Evolutionary conservation across 306 rosid genomes (phyloP).

Genomic region (Cicer chorassanicum): DNA sequence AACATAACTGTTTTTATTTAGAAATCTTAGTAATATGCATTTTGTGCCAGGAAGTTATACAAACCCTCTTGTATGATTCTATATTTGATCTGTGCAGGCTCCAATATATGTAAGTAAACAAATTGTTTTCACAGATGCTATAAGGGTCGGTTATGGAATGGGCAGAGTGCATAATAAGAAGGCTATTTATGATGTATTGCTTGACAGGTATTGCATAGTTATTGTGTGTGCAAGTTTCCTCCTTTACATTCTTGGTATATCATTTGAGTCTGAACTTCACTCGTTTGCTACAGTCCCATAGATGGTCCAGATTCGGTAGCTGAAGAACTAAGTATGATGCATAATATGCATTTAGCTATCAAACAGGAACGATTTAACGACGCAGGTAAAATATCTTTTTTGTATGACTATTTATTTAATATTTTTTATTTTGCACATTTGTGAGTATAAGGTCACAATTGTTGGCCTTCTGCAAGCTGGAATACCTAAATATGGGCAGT

Average conservation of each 20-base stretch:
- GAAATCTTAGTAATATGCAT: conserved; percentile 19
- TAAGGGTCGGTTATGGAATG: conserved; percentile 76
- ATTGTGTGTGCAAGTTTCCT: conserved; percentile 16
- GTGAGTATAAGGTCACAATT: conserved; percentile 5
- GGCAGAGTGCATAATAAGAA: conserved; percentile 64
- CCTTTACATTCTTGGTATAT: conserved; percentile 19
- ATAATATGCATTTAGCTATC: conserved; percentile 71
- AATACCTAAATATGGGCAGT: conserved; percentile 32
- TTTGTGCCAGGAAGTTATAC: conserved; percentile 5
- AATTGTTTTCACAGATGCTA: conserved; percentile 78
- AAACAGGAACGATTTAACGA: conserved; percentile 82
- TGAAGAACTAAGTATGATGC: conserved; percentile 80
- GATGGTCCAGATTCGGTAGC: conserved; percentile 82
- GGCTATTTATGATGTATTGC: conserved; percentile 75
- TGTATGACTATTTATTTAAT: conserved; percentile 14
- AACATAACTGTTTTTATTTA: conserved; percentile 32
- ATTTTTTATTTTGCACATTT: neutral
- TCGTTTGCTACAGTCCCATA: conserved; percentile 61
- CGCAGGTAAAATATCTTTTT: conserved; percentile 63
- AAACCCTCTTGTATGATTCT: conserved; percentile 42
- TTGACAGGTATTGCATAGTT: conserved; percentile 76
- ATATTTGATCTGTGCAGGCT: conserved; percentile 68
- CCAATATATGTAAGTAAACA: conserved; percentile 91
- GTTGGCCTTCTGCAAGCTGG: conserved; percentile 17
- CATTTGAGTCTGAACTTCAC: conserved; percentile 32